Conservation (phyloP, 768 basidiomycete species). For the Tubosaeta sp. region DNA sequence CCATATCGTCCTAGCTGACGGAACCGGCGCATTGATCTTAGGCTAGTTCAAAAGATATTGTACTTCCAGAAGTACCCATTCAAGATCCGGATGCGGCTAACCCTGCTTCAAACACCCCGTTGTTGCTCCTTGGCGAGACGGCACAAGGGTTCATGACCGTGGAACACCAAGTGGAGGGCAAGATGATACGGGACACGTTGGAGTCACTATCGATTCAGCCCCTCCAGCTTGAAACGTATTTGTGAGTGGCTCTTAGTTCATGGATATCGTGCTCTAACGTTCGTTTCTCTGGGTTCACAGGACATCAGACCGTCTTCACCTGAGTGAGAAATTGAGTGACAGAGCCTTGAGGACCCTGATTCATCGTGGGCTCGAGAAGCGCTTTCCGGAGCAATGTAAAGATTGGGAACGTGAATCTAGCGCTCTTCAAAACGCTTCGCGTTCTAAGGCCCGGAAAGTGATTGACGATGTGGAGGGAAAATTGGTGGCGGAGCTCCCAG, state of each 20-base stretch:
- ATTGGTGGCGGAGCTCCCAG: constrained; percentile 2
- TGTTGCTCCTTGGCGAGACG: constrained; percentile 38
- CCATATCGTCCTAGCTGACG: not conserved
- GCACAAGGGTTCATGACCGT: constrained; percentile 38
- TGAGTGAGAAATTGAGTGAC: constrained; percentile 25
- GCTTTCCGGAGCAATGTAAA: constrained; percentile 20
- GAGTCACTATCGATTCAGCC: not conserved
- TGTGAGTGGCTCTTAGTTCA: constrained; percentile 16
- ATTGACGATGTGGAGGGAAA: not conserved
- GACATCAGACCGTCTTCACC: constrained; percentile 15
- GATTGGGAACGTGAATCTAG: constrained; percentile 19
- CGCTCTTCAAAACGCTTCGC: not conserved
- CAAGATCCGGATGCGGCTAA: constrained; percentile 1
- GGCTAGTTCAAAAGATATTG: constrained; percentile 14
- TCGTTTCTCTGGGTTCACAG: constrained; percentile 9
- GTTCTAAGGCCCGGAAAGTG: accelerated
- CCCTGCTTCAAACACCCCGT: constrained; percentile 15
- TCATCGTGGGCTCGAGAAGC: constrained; percentile 25
- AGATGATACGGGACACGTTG: constrained; percentile 2
- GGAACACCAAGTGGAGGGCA: constrained; percentile 6
- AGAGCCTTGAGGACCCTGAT: constrained; percentile 26
- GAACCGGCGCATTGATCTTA: not conserved
- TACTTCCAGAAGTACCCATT: constrained; percentile 3
- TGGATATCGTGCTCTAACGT: not conserved
- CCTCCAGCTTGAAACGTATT: constrained; percentile 10